phyloP scores from a whole-genome alignment of 2,329 filamentous ascomycete species.

The Diplodia sapinea region DNA sequence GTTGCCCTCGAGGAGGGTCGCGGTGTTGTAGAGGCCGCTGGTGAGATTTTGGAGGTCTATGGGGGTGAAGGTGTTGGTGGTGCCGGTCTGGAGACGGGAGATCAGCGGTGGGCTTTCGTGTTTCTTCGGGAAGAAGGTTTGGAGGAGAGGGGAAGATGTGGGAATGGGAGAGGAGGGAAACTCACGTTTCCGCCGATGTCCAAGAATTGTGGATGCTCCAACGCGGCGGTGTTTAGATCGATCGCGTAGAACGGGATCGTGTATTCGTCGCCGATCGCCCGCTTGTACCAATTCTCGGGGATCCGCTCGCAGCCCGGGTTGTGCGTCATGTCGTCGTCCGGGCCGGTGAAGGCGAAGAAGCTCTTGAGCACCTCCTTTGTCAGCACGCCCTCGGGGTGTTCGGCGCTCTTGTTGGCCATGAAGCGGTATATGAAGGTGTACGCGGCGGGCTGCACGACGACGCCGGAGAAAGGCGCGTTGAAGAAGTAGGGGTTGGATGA shows the following conservation, averaged over 20 bases:
- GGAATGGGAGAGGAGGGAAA: constrained; percentile 39
- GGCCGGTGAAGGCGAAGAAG: constrained; percentile 20
- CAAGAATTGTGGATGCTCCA: constrained; percentile 42
- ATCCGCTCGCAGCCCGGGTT: constrained; percentile 22
- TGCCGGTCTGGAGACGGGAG: background rate
- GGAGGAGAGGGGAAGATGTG: constrained; percentile 35
- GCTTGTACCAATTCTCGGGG: constrained; percentile 29
- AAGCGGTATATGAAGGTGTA: constrained; percentile 41
- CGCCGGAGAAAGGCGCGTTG: constrained; percentile 18
- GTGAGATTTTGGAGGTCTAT: constrained; percentile 46
- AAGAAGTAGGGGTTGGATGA: constrained; percentile 18
- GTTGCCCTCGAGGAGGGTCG: constrained; percentile 54
- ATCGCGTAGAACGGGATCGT: constrained; percentile 8
- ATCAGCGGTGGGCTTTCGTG: background rate
- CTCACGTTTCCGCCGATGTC: constrained; percentile 45
- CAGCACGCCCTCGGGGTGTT: constrained; percentile 40
- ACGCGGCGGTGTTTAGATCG: constrained; percentile 27
- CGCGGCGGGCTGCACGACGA: constrained; percentile 37
- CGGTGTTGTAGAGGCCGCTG: constrained; percentile 51
- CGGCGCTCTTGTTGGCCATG: constrained; percentile 42
- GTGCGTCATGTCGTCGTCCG: constrained; percentile 7
- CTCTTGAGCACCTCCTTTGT: constrained; percentile 28
- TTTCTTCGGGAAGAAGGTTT: background rate
- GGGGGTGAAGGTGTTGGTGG: constrained; percentile 43
- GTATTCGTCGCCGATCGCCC: constrained; percentile 9